These are phyloP conservation scores for Geotrichum histeridarum DNA, from an alignment of 1,139 yeast species.

Conservation along the genomic window DNA sequence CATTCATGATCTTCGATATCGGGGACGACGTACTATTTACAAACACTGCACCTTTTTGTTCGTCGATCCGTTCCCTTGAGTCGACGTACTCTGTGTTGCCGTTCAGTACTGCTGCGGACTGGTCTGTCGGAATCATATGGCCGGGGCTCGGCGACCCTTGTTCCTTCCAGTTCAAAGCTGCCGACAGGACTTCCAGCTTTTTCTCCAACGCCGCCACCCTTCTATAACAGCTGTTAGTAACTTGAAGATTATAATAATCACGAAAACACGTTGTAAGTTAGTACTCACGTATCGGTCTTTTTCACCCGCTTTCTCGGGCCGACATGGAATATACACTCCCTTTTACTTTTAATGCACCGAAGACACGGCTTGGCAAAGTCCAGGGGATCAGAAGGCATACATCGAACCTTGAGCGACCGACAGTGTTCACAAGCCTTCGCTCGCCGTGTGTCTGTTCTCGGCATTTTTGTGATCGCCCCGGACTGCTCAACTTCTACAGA, in stretches of 20 bases:
- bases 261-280: neutral
- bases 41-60: neutral
- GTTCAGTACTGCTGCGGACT: neutral
- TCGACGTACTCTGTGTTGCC: neutral
- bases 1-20: neutral
- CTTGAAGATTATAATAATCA: neutral
- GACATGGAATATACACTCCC: conserved; percentile 63
- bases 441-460: conserved; percentile 30
- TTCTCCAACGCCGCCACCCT: conserved; percentile 39
- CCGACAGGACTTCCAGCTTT: conserved; percentile 35
- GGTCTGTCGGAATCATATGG: neutral
- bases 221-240: conserved; percentile 11
- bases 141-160: neutral
- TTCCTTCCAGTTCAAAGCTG: conserved; percentile 22
- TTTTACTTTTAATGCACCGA: conserved; percentile 61
- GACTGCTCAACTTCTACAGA: neutral
- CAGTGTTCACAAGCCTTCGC: conserved; percentile 75
- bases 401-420: conserved; percentile 73
- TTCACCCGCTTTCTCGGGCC: conserved; percentile 54
- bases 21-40: neutral
- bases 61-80: neutral
- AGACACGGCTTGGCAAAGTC: conserved; percentile 64
- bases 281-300: conserved; percentile 31
- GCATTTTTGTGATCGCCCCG: conserved; percentile 1
- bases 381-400: conserved; percentile 63